Percentiles rank a stretch among this genome's conserved stretches.
Conservation (phyloP, 2,329 filamentous ascomycete species). For the Drechslerella coelobrocha region DNA sequence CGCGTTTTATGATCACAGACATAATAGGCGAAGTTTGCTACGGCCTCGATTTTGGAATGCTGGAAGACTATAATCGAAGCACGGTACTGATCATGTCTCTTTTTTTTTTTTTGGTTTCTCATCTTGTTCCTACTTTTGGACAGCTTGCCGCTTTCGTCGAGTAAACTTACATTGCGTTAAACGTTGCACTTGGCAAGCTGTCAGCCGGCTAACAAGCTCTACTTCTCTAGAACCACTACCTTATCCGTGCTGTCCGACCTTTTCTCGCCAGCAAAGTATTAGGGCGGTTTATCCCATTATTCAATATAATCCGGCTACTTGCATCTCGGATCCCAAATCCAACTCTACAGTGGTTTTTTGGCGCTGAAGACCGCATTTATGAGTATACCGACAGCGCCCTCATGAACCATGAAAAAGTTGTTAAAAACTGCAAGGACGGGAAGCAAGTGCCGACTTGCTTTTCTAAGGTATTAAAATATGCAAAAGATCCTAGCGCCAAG, state of each 20-base stretch:
- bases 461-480: background rate
- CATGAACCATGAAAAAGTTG: background rate
- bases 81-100: too few relatives aligned
- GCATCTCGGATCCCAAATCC: slow-evolving; percentile 21
- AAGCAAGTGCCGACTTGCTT: slow-evolving; percentile 9
- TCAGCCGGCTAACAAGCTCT: too few relatives aligned
- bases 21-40: slow-evolving; percentile 19
- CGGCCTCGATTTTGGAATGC: slow-evolving; percentile 26
- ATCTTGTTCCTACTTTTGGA: too few relatives aligned
- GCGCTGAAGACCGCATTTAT: background rate
- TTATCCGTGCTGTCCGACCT: too few relatives aligned
- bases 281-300: too few relatives aligned
- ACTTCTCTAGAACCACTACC: too few relatives aligned
- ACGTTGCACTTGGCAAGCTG: too few relatives aligned
- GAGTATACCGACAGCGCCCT: slow-evolving; percentile 9
- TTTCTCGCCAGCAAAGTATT: too few relatives aligned
- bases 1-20: slow-evolving; percentile 14
- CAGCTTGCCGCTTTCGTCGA: too few relatives aligned
- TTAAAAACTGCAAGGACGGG: background rate
- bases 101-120: too few relatives aligned
- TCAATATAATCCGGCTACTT: background rate
- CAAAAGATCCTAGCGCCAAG: background rate
- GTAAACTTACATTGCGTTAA: too few relatives aligned
- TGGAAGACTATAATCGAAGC: too few relatives aligned
- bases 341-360: slow-evolving; percentile 15